Conservation (phyloP, 768 basidiomycete species). For the Agrocybe chaxingu region DNA sequence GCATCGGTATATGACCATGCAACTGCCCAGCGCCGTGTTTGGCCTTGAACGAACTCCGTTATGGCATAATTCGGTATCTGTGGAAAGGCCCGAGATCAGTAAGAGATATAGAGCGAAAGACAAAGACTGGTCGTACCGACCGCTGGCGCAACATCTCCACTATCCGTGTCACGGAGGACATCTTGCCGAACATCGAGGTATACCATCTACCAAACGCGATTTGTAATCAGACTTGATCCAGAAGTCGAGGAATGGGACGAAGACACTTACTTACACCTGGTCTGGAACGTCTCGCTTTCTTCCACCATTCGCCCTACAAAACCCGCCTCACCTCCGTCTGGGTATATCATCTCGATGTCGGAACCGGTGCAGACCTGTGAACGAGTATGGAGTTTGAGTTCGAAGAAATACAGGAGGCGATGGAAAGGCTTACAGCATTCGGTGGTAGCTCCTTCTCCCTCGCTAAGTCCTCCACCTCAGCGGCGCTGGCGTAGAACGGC, state of each 20-base stretch:
- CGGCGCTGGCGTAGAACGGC: slow-evolving; percentile 81
- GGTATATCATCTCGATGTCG: slow-evolving; percentile 80
- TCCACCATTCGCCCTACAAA: slow-evolving; percentile 78
- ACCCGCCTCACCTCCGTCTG: slow-evolving; percentile 76
- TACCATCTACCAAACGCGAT: slow-evolving; percentile 65
- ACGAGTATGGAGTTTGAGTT: not conserved
- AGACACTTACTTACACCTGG: slow-evolving; percentile 53
- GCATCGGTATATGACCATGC: slow-evolving; percentile 75
- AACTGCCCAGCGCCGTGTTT: slow-evolving; percentile 89
- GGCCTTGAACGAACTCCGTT: slow-evolving; percentile 80
- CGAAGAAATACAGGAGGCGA: not conserved
- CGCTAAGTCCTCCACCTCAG: slow-evolving; percentile 62
- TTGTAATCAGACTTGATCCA: not conserved
- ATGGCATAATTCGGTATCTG: slow-evolving; percentile 88
- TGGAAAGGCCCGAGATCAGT: not conserved
- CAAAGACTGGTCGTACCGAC: slow-evolving; percentile 21
- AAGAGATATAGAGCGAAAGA: not conserved
- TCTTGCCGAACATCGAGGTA: slow-evolving; percentile 89
- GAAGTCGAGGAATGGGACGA: not conserved
- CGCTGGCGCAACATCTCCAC: slow-evolving; percentile 48
- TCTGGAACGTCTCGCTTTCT: slow-evolving; percentile 58
- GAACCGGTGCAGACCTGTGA: slow-evolving; percentile 82
- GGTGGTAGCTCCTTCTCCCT: slow-evolving; percentile 64
- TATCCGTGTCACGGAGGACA: slow-evolving; percentile 66
- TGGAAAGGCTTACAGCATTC: slow-evolving; percentile 53